Evolutionary conservation across 495 filamentous ascomycete genomes (phyloP), one percentile per base, ranked within the genome.

Genomic region (Annulohypoxylon nitens): DNA sequence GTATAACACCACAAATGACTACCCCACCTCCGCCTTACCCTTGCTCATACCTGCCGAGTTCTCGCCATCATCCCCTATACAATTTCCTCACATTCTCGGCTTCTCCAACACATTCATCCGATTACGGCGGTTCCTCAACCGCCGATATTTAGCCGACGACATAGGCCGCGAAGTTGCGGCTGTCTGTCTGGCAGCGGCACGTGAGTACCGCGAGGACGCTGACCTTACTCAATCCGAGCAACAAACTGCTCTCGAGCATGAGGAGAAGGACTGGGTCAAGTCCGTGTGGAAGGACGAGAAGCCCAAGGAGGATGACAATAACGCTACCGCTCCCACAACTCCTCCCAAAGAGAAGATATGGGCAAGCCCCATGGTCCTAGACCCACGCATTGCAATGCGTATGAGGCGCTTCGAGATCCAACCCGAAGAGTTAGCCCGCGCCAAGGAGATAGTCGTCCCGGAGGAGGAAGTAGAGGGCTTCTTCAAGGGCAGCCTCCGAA

Each of bases 201-300:
- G 88, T 77, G 81, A 85, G 63, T 85, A 83, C 75, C 74, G 77
- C 12, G 78, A 81, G 14, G 70, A 72, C 53, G 48, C 65, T 20
- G 63, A 79, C 64, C 53, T 75, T 20, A 54, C 76, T 63, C 67
- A 75, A 48, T 86, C 86, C 78, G 92, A 98, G 81, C 92, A 94
- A 75, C 86, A 92, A 67, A 80, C 78, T n/a, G 83, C 88, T n/a
- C 86, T 98, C 16, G 81, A 84, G 30, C 81, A 89, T 63, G 97
- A 97, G 82, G 96, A 98, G 80, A 82, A 80, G 50, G 91, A 97
- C 74, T 98, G 97, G 96, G 87, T 90, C 74, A 98, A 97, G 80
- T 87, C 85, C 2, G 89, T 91, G 6, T 89, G 90, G 81, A 91
- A 92, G 78, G 81, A 86, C 12, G 92, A 96, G 75, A 80, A 79